Conservation (phyloP, 805 yeast species). For the Yamadazyma phyllophila region DNA sequence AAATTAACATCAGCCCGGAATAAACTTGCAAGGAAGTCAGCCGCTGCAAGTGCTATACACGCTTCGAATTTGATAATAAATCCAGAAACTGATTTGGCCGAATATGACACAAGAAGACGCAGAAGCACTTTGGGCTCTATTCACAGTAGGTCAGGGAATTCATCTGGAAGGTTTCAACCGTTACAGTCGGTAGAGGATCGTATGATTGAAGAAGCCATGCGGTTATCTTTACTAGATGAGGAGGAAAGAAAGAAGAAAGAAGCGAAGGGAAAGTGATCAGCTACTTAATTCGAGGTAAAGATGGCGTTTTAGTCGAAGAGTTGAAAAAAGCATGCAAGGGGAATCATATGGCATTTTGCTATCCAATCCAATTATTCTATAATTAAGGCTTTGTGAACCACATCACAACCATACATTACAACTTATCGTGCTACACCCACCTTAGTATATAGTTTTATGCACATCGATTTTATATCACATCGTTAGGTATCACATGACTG, state of each 20-base stretch:
- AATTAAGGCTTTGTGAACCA: no score
- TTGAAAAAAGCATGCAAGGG: no score
- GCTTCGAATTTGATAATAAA: conserved; percentile 71
- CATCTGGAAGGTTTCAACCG: neutral
- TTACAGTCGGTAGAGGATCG: conserved; percentile 49
- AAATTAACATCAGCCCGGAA: conserved; percentile 70
- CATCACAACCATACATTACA: no score
- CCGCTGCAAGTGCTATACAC: conserved; percentile 92
- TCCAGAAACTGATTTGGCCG: conserved; percentile 16
- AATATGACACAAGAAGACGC: conserved; percentile 18
- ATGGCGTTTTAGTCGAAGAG: no score
- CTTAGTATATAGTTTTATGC: no score
- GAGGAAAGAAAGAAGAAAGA: conserved; percentile 46
- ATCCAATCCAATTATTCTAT: no score
- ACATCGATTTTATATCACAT: no score
- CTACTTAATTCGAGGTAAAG: no score
- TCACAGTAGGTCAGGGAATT: conserved; percentile 5
- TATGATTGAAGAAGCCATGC: conserved; percentile 82
- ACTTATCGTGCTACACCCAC: no score
- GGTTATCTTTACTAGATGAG: conserved; percentile 70
- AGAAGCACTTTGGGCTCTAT: conserved; percentile 7
- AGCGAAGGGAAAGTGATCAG: neutral
- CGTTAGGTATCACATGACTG: no score
- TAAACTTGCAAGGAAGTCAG: conserved; percentile 79
- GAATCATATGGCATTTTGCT: no score